Conservation (phyloP, 768 basidiomycete species). For the Mycena olivaceomarginata region DNA sequence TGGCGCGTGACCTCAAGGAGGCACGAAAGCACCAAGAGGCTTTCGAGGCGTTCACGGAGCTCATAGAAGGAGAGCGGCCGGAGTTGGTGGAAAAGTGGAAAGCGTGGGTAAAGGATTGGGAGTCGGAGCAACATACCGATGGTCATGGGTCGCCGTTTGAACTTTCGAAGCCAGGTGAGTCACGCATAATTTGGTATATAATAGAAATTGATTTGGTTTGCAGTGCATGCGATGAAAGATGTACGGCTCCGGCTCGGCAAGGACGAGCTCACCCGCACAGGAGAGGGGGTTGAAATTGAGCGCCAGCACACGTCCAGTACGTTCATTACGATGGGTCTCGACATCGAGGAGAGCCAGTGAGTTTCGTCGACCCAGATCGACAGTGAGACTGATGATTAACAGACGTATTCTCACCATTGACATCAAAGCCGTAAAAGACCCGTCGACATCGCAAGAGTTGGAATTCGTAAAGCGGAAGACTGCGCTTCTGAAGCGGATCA, state of each 20-base stretch:
- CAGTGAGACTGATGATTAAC: too few relatives aligned
- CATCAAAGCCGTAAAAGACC: background rate
- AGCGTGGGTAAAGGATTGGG: constrained; percentile 15
- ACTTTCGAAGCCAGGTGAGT: too few relatives aligned
- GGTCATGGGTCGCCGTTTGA: background rate
- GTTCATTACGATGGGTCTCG: too few relatives aligned
- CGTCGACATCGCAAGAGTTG: background rate
- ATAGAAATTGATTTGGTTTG: too few relatives aligned
- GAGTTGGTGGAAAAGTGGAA: constrained; percentile 11
- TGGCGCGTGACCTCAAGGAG: background rate
- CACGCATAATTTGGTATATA: too few relatives aligned
- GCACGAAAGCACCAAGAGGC: background rate
- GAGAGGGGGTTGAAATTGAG: too few relatives aligned
- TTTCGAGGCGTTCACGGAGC: background rate
- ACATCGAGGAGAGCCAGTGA: too few relatives aligned
- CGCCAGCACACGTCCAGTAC: too few relatives aligned
- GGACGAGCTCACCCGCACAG: too few relatives aligned
- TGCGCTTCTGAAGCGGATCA: background rate
- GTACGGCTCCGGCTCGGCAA: too few relatives aligned
- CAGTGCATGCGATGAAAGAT: too few relatives aligned
- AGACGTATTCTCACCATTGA: constrained; percentile 4
- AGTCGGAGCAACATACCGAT: constrained; percentile 12
- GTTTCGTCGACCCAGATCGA: too few relatives aligned
- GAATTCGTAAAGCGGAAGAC: constrained; percentile 9
- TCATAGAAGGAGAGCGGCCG: background rate